phyloP scores from a whole-genome alignment of 257 asterid genomes.

The Fraxinus quadrangulata region DNA sequence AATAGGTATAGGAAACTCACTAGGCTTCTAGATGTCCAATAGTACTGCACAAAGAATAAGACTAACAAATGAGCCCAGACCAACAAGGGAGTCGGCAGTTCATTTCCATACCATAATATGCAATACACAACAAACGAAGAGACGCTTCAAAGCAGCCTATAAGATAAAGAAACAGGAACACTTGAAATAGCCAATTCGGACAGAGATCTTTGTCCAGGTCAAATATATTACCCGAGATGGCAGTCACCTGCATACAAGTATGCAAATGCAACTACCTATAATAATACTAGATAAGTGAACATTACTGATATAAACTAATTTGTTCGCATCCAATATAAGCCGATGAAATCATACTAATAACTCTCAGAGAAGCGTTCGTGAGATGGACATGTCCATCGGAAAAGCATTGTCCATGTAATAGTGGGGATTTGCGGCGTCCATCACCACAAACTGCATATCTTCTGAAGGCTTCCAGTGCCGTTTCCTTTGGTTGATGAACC shows the following conservation, averaged over 20 bases:
- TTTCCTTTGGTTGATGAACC: conserved; percentile 95
- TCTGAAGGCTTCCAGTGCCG: conserved; percentile 98
- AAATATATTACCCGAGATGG: background rate
- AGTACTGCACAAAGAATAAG: no score
- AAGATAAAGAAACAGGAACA: background rate
- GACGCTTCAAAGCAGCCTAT: background rate
- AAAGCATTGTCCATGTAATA: conserved; percentile 76
- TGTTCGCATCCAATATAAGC: background rate
- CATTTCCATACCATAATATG: no score
- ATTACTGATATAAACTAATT: background rate
- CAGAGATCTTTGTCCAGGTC: background rate
- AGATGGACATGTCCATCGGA: conserved; percentile 77
- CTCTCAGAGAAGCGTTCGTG: conserved; percentile 64
- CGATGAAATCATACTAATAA: background rate
- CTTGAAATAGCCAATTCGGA: no score
- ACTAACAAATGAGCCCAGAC: no score
- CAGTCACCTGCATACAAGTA: background rate
- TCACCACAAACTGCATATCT: conserved; percentile 94
- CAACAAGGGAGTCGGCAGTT: no score
- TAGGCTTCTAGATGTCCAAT: no score
- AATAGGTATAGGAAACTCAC: no score
- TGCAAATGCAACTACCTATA: background rate
- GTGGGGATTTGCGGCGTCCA: conserved; percentile 79
- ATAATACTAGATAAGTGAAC: background rate
- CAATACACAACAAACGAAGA: no score